Evolutionary conservation across 352 stramenopile species (phyloP).

Genomic region (Globisporangium heterothallicum): DNA sequence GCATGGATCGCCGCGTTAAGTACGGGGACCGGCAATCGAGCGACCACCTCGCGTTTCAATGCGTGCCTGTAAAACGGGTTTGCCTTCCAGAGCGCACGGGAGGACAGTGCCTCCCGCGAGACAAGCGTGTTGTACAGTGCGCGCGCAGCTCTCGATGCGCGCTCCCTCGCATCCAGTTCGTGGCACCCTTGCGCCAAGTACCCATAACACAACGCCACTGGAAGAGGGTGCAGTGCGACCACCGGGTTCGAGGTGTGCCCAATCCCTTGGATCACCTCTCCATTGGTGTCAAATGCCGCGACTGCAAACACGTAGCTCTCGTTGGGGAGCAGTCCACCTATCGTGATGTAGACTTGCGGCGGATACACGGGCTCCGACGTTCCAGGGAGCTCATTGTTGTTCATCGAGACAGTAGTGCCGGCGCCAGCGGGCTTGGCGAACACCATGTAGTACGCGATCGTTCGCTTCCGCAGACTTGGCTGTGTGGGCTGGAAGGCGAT

Average conservation of each 20-base stretch:
- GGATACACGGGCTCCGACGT: conserved; percentile 48
- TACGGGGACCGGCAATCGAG: conserved; percentile 42
- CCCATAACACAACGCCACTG: conserved; percentile 58
- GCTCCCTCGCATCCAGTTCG: conserved; percentile 19
- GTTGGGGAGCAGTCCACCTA: conserved; percentile 55
- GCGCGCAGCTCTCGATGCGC: conserved; percentile 31
- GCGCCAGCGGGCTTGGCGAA: conserved; percentile 66
- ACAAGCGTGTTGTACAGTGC: conserved; percentile 47
- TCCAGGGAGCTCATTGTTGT: conserved; percentile 56
- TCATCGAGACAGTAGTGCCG: conserved; percentile 74
- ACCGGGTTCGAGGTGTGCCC: conserved; percentile 57
- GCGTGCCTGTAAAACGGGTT: conserved; percentile 66
- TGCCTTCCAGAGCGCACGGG: conserved; percentile 35
- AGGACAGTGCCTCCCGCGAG: conserved; percentile 22
- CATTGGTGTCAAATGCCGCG: conserved; percentile 60
- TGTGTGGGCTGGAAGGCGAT: conserved; percentile 27
- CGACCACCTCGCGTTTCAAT: conserved; percentile 34
- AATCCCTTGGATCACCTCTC: conserved; percentile 62
- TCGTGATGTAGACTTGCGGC: conserved; percentile 19
- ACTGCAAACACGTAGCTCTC: conserved; percentile 83
- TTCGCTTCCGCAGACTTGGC: conserved; percentile 19
- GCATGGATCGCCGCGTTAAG: conserved; percentile 45
- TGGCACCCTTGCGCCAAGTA: conserved; percentile 60
- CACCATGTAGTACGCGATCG: conserved; percentile 68
- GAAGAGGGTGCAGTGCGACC: conserved; percentile 59